Evolutionary conservation across 768 basidiomycete genomes (phyloP).

Genomic region (Phylloporus scabripes): DNA sequence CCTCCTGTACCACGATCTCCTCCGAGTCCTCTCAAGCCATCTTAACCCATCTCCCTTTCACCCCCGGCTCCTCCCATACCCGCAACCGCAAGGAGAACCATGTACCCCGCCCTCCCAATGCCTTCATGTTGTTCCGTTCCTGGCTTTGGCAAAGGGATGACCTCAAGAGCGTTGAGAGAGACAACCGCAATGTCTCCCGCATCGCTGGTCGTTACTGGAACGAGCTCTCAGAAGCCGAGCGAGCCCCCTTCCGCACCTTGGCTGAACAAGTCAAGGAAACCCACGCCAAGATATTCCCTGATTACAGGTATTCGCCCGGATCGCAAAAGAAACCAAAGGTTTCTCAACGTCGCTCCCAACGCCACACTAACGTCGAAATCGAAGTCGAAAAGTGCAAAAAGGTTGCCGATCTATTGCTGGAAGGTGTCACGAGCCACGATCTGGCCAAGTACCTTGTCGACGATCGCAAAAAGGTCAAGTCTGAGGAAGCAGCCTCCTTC

Average conservation of each 20-base stretch:
- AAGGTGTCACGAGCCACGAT: conserved; percentile 31
- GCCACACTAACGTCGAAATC: conserved; percentile 29
- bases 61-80: conserved; percentile 36
- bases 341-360: conserved; percentile 32
- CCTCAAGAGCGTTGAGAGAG: conserved; percentile 50
- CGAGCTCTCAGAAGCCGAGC: conserved; percentile 42
- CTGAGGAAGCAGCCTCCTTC: neutral
- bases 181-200: conserved; percentile 69
- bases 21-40: conserved; percentile 16
- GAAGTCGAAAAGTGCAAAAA: conserved; percentile 38
- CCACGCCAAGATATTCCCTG: conserved; percentile 49
- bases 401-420: conserved; percentile 33
- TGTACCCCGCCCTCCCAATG: conserved; percentile 76
- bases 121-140: conserved; percentile 81
- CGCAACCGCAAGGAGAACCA: conserved; percentile 42
- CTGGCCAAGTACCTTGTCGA: conserved; percentile 20
- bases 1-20: conserved; percentile 11
- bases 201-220: conserved; percentile 70
- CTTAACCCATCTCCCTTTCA: conserved; percentile 24
- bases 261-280: conserved; percentile 44
- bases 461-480: neutral
- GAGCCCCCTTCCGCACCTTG: conserved; percentile 39
- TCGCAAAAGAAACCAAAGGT: conserved; percentile 26
- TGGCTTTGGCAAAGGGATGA: conserved; percentile 51
- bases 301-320: conserved; percentile 59